These are phyloP conservation scores for Sanghuangporus baumii DNA, from an alignment of 1,284 basidiomycete genomes.

Conservation along the genomic window DNA sequence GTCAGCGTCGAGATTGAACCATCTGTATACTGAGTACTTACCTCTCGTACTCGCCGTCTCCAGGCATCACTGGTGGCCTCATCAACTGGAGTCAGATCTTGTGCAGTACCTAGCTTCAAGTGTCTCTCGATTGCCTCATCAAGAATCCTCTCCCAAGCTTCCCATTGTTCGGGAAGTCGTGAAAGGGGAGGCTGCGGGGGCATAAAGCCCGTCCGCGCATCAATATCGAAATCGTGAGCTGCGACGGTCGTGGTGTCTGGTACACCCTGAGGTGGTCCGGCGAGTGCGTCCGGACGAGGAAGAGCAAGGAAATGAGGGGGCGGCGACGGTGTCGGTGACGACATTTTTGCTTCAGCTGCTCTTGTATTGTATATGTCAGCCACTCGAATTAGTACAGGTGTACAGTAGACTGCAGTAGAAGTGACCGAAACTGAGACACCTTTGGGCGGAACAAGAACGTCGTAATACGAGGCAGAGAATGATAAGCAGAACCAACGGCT, in stretches of 20 bases:
- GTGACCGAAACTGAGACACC: background rate
- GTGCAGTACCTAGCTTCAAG: constrained; percentile 53
- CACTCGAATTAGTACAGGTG: background rate
- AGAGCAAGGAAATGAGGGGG: constrained; percentile 62
- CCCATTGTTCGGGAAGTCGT: constrained; percentile 58
- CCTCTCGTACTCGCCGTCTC: constrained; percentile 55
- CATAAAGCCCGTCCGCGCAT: constrained; percentile 89
- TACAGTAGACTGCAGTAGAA: background rate
- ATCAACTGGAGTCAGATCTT: constrained; percentile 28
- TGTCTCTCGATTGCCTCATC: constrained; percentile 45
- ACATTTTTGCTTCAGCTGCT: constrained; percentile 17
- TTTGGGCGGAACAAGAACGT: background rate
- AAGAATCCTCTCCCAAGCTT: constrained; percentile 63
- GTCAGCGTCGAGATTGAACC: background rate
- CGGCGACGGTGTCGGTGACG: constrained; percentile 26
- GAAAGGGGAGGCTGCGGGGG: constrained; percentile 73
- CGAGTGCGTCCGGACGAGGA: constrained; percentile 46
- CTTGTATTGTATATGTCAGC: background rate
- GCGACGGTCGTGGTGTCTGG: constrained; percentile 83
- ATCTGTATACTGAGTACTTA: constrained; percentile 29
- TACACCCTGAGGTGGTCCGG: constrained; percentile 35
- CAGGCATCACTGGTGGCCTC: constrained; percentile 47
- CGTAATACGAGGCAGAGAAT: background rate
- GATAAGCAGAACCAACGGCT: background rate
- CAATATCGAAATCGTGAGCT: constrained; percentile 93